Percentiles rank a stretch among this genome's conserved stretches.
Evolutionary conservation across 169 alveolate genomes (phyloP).

Genomic region (Plasmodium gaboni): DNA sequence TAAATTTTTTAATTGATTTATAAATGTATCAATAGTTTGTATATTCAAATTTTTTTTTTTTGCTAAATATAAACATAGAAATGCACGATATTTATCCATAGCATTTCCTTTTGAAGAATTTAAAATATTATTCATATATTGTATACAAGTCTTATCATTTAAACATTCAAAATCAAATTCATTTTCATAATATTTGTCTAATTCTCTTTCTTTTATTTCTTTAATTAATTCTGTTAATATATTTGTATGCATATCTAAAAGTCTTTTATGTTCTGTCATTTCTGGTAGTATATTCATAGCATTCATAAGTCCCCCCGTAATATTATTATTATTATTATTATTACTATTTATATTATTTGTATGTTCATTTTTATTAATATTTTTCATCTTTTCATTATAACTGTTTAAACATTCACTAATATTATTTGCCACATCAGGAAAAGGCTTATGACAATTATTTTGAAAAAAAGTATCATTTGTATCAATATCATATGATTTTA

Average conservation of each 20-base stretch:
- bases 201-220: conserved; percentile 85
- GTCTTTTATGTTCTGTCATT: conserved; percentile 89
- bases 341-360: conserved; percentile 72
- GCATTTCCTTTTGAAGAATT: conserved; percentile 76
- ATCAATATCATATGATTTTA: conserved; percentile 79
- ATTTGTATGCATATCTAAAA: conserved; percentile 89
- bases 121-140: conserved; percentile 81
- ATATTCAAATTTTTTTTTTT: conserved; percentile 57
- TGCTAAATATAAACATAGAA: conserved; percentile 78
- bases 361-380: conserved; percentile 71
- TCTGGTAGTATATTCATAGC: conserved; percentile 91
- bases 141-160: conserved; percentile 81
- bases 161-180: conserved; percentile 84
- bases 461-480: conserved; percentile 78
- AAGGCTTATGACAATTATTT: conserved; percentile 79
- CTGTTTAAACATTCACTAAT: conserved; percentile 81
- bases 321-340: conserved; percentile 53
- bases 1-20: conserved; percentile 74
- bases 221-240: conserved; percentile 88
- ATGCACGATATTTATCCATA: conserved; percentile 82
- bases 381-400: conserved; percentile 81
- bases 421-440: conserved; percentile 85
- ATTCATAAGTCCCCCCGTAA: conserved; percentile 81
- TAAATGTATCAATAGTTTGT: conserved; percentile 75
- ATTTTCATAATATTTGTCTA: conserved; percentile 85